Percentiles rank a stretch among this genome's conserved stretches.
These are phyloP conservation scores for Vitis amurensis DNA, from an alignment of 164 flowering plant species.

Conservation along the genomic window DNA sequence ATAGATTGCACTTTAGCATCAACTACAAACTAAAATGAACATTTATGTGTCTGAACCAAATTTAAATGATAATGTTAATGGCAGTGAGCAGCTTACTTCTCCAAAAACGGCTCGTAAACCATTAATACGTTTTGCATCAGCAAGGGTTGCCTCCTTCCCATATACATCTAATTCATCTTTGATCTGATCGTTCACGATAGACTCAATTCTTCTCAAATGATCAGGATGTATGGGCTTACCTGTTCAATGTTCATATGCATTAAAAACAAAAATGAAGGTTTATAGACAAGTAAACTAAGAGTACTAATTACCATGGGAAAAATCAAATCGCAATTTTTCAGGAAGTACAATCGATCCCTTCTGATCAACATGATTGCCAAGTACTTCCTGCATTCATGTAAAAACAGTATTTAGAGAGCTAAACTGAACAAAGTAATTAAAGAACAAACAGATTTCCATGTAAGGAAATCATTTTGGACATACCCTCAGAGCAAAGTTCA, in stretches of 20 bases:
- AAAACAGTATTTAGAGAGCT: background rate
- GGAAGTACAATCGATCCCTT: conserved; percentile 99
- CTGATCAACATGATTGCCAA: conserved; percentile 95
- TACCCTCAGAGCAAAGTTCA: conserved; percentile 96
- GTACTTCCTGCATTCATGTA: conserved; percentile 73
- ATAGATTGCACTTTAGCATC: background rate
- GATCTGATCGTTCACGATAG: conserved; percentile 84
- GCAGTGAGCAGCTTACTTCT: conserved; percentile 60
- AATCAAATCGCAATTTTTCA: conserved; percentile 93
- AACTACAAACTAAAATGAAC: background rate
- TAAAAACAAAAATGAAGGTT: background rate
- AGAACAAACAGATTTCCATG: background rate
- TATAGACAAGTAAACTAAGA: background rate
- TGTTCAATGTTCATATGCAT: conserved; percentile 28
- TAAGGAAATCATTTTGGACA: background rate
- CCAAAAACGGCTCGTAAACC: conserved; percentile 99
- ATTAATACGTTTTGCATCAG: conserved; percentile 79
- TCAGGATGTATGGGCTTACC: conserved; percentile 83
- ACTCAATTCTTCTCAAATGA: conserved; percentile 71
- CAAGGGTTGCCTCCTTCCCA: conserved; percentile 68
- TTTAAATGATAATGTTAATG: background rate
- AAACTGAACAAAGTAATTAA: background rate
- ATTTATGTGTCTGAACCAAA: background rate
- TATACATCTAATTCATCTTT: conserved; percentile 75
- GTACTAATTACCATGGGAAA: conserved; percentile 79